Percentiles rank a stretch among this genome's conserved stretches.
Conservation (phyloP, 164 flowering plant species). For the Platanus orientalis region DNA sequence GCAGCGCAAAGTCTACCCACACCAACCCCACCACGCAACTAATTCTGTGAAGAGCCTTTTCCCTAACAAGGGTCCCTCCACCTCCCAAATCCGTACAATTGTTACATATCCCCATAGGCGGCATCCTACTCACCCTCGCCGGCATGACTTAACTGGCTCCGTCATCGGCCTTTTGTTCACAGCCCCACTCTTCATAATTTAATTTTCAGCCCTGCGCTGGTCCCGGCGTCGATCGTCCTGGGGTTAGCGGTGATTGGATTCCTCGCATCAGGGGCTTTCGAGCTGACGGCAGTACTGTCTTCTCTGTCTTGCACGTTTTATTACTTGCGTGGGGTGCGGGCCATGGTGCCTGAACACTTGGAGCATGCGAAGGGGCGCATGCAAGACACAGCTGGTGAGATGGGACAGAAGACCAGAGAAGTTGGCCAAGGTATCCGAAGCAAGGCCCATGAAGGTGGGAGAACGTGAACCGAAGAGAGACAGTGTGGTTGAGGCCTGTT, state of each 20-base stretch:
- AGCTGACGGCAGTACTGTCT: not conserved
- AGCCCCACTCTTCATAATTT: not conserved
- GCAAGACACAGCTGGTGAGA: slow-evolving; percentile 28
- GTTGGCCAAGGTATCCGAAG: slow-evolving; percentile 24
- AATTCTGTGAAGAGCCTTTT: slow-evolving; percentile 15
- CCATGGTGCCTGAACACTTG: slow-evolving; percentile 15
- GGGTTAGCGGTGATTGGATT: not conserved
- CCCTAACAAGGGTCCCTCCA: slow-evolving; percentile 43
- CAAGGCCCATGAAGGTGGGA: no score
- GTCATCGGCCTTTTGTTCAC: not conserved
- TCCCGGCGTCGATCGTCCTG: not conserved
- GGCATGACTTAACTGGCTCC: not conserved
- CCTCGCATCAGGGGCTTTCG: not conserved
- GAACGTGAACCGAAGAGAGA: no score
- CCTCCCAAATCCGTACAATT: slow-evolving; percentile 5
- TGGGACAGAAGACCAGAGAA: slow-evolving; percentile 34
- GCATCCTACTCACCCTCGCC: not conserved
- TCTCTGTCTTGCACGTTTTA: not conserved
- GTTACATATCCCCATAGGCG: not conserved
- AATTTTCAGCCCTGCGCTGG: not conserved
- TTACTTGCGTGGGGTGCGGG: slow-evolving; percentile 17
- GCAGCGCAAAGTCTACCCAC: no score
- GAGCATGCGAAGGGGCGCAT: slow-evolving; percentile 27
- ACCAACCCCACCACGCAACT: slow-evolving; percentile 1
- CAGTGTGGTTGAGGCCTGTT: no score